These are phyloP conservation scores for Asparagopsis taxiformis DNA, from an alignment of 31 red algal genomes.

Conservation along the genomic window DNA sequence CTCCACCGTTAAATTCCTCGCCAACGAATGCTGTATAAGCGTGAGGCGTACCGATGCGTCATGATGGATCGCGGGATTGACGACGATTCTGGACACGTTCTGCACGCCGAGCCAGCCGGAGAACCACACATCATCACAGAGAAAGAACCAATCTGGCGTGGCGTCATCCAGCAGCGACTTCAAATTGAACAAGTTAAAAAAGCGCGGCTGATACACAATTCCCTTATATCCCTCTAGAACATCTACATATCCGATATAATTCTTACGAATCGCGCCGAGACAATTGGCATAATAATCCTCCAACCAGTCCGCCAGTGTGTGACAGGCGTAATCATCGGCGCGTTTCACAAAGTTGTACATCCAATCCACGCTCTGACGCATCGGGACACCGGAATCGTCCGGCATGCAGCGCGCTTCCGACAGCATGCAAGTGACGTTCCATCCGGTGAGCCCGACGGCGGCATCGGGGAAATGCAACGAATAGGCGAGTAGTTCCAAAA, in stretches of 20 bases:
- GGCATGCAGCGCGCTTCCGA: constrained; percentile 2
- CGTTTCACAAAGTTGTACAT: constrained; percentile 13
- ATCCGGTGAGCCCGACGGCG: constrained; percentile 17
- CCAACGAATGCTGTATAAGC: neutral
- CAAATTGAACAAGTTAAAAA: constrained; percentile 2
- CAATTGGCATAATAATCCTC: constrained; percentile 17
- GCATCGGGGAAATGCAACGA: constrained; percentile 10
- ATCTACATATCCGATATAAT: constrained; percentile 11
- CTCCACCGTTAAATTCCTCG: neutral
- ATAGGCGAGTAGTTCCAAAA: constrained; percentile 10
- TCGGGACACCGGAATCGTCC: constrained; percentile 13
- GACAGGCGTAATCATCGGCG: constrained; percentile 18
- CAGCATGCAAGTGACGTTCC: constrained; percentile 30
- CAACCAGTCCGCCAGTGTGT: constrained; percentile 10
- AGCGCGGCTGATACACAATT: constrained; percentile 22
- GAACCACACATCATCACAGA: constrained; percentile 25
- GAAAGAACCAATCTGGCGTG: constrained; percentile 5
- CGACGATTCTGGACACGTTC: constrained; percentile 1
- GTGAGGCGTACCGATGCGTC: neutral
- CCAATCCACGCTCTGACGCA: neutral
- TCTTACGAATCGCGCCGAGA: constrained; percentile 16
- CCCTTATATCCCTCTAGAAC: constrained; percentile 24
- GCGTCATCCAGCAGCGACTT: neutral
- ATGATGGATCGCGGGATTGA: constrained; percentile 1
- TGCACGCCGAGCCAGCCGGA: constrained; percentile 3